Evolutionary conservation across 2,329 filamentous ascomycete genomes (phyloP), one percentile per base, ranked within the genome.

Genomic region (Talaromyces atroroseus): DNA sequence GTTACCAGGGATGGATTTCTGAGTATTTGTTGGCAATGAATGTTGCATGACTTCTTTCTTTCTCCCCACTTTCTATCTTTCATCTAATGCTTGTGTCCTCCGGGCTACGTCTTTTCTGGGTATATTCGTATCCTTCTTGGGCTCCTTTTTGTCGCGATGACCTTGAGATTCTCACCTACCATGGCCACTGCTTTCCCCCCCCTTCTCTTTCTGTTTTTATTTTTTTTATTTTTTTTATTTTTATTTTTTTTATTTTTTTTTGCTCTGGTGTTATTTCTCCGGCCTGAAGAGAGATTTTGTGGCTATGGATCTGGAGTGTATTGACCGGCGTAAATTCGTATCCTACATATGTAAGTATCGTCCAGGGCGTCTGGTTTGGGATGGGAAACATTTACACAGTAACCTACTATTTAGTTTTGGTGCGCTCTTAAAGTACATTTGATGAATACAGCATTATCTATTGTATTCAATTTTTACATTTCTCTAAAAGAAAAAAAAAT

Each of bases 1-100:
- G 85, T 87, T 62, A 80, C 78, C 49, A 70, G 81, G 64, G 83
- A 86, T 58, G 83, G 83, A 58, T 87, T 87, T 74, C 76, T 86
- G 63, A 79, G 80, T n/a, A 87, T 87, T 62, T 86, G 84, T 70
- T 74, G 85, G 70, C 76, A 78, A 64, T 79, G 64, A 74, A n/a
- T n/a, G n/a, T n/a, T n/a, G 10, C 21, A 46, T 48, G 23, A 38
- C 2, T 10, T 40, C 50, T 40, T n/a, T 23, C 40, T 46, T 24
- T 46, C 16, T n/a, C 24, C 12, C 40, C 26, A 5, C 24, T 29
- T 36, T 36, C 23, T 52, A 49, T 40, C n/a, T 54, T 44, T 32
- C 34, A 14, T 55, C 53, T 21, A 21, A 21, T 44, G 11, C 40
- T 21, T 6, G 18, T 21, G 2, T 32, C 11, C 29, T 32, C 8